phyloP scores from a whole-genome alignment of 148 eudicot genomes.

The Spergularia marina region DNA sequence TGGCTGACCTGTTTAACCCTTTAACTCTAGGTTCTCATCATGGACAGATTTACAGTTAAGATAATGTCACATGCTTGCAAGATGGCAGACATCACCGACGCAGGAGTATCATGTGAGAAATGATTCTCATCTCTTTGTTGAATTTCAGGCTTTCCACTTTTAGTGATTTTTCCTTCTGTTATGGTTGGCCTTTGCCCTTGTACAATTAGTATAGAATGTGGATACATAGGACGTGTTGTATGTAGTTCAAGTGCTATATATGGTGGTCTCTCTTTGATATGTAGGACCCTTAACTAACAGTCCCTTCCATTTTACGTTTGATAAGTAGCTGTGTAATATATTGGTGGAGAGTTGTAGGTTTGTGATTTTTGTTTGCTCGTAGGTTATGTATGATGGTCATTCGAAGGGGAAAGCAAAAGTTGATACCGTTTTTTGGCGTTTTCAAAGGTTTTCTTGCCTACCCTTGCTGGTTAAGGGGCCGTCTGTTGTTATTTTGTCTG shows the following conservation, averaged over 20 bases:
- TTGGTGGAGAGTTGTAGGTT: slow-evolving; percentile 11
- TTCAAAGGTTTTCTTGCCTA: background rate
- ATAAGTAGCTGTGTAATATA: background rate
- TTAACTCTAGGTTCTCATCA: slow-evolving; percentile 79
- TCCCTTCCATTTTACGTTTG: background rate
- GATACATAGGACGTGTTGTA: too few species aligned
- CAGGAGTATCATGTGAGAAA: slow-evolving; percentile 92
- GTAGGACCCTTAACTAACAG: background rate
- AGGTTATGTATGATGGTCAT: background rate
- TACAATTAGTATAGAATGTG: too few species aligned
- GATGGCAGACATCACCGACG: slow-evolving; percentile 95
- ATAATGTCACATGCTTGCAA: slow-evolving; percentile 90
- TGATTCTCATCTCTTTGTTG: slow-evolving; percentile 26
- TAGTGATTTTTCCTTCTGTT: background rate
- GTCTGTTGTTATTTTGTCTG: background rate
- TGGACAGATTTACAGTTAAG: slow-evolving; percentile 88
- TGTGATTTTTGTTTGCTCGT: background rate
- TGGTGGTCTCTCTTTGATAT: too few species aligned
- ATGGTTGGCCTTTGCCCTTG: too few species aligned
- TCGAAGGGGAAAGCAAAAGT: background rate
- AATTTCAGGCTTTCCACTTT: background rate
- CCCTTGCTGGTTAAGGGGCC: background rate
- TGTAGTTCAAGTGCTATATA: too few species aligned
- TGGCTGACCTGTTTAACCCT: slow-evolving; percentile 22
- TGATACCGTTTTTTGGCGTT: background rate